These are phyloP conservation scores for Verticillium nonalfalfae DNA, from an alignment of 2,329 filamentous ascomycete species.

Conservation along the genomic window DNA sequence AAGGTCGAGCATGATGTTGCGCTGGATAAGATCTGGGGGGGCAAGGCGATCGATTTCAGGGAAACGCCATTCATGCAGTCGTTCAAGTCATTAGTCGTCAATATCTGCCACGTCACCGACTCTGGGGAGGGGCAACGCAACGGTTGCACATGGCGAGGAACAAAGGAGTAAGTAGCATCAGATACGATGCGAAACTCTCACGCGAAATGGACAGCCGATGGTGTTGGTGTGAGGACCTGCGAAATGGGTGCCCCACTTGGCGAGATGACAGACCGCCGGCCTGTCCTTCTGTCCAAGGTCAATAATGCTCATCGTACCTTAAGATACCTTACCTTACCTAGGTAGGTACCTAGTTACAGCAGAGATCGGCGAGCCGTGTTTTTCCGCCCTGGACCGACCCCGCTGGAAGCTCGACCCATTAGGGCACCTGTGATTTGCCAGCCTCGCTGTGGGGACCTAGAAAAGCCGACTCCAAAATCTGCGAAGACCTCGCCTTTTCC, in stretches of 20 bases:
- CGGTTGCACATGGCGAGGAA: background rate
- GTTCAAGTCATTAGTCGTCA: background rate
- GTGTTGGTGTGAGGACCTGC: background rate
- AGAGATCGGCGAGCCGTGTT: background rate
- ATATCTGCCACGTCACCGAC: background rate
- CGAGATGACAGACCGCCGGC: background rate
- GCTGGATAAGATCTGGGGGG: background rate
- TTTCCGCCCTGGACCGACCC: slow-evolving; percentile 1
- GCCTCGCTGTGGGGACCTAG: background rate
- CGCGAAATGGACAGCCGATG: background rate
- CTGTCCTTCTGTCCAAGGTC: too few relatives aligned
- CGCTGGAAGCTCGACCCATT: background rate
- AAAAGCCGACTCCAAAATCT: background rate
- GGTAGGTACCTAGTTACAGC: too few relatives aligned
- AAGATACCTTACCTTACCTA: too few relatives aligned
- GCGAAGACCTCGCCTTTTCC: background rate
- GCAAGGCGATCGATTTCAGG: background rate
- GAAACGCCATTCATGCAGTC: background rate
- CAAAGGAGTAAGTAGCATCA: background rate
- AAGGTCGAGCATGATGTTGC: slow-evolving; percentile 9
- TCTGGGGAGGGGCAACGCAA: background rate
- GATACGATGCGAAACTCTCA: background rate
- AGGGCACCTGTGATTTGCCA: background rate
- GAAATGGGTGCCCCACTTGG: background rate
- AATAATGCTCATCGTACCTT: too few relatives aligned